A percentile compares a stretch with the other conserved stretches of the same genome.
These are phyloP conservation scores for Intubia oerlemansii DNA, from an alignment of 2,329 filamentous ascomycete genomes.

Conservation along the genomic window DNA sequence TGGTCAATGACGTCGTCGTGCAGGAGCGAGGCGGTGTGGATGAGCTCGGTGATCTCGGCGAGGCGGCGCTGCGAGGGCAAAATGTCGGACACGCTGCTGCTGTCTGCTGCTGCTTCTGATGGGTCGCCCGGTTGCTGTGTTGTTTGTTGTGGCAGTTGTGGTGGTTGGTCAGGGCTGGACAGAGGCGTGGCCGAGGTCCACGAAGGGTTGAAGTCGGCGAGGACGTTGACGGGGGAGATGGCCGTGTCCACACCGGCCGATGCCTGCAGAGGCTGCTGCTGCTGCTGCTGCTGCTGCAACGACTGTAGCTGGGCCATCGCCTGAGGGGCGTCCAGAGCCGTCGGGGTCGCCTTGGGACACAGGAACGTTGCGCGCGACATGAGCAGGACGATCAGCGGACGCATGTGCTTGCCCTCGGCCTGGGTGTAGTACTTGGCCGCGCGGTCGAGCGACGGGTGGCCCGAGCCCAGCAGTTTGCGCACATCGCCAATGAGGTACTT, in stretches of 20 bases:
- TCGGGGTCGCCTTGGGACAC: slow-evolving; percentile 31
- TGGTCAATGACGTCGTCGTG: slow-evolving; percentile 98
- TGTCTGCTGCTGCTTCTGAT: no score
- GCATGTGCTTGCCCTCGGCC: slow-evolving; percentile 88
- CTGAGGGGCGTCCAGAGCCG: neutral
- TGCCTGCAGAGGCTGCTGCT: slow-evolving; percentile 18
- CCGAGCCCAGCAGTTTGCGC: slow-evolving; percentile 75
- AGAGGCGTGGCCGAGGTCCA: slow-evolving; percentile 8
- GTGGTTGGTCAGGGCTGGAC: no score
- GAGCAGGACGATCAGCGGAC: slow-evolving; percentile 81
- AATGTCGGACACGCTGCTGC: slow-evolving; percentile 32
- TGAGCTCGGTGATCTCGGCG: slow-evolving; percentile 91
- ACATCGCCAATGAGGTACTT: slow-evolving; percentile 91
- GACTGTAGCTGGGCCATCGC: no score
- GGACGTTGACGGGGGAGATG: slow-evolving; percentile 32
- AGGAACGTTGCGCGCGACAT: slow-evolving; percentile 90
- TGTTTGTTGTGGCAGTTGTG: no score
- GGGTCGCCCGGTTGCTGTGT: no score
- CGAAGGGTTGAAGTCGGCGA: slow-evolving; percentile 68
- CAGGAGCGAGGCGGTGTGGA: slow-evolving; percentile 87
- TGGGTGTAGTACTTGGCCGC: slow-evolving; percentile 97
- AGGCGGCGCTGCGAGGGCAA: slow-evolving; percentile 82
- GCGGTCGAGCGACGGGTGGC: slow-evolving; percentile 82
- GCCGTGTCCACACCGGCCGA: slow-evolving; percentile 27
- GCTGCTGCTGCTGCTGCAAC: slow-evolving; percentile 7